Evolutionary conservation across 495 filamentous ascomycete species (phyloP), one percentile per base, ranked within the genome.

Genomic region (Trichoderma reesei): DNA sequence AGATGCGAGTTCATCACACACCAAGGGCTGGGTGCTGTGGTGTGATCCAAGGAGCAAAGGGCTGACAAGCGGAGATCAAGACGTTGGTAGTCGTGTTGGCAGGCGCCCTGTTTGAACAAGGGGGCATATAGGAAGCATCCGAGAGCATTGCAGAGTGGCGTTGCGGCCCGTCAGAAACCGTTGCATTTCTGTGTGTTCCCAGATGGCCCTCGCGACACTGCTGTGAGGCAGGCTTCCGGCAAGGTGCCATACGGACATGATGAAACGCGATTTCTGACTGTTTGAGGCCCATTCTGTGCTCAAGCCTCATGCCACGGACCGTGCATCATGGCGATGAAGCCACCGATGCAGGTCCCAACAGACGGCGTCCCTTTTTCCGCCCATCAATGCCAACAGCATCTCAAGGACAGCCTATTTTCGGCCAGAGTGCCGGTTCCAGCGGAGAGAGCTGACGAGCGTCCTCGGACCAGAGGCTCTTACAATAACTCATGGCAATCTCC

Each of bases 351-450:
- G 64, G 62, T 61, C 65, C 65, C 63, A 69, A 54, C 76, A 75
- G 70, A 69, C 75, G 34, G 11, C 75, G 64, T 72, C 68, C 68
- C 75, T 74, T 74, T 72, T 70, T 71, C 65, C 60, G n/a, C 70
- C 64, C 56, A 48, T 54, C 51, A 63, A 65, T 62, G 66, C 70
- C 61, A 63, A 65, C 60, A 63, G 72, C 78, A 76, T 75, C 76
- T 37, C 74, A 71, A 76, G 68, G 69, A 77, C 79, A 71, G 76
- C 73, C 78, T 74, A 68, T 68, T 59, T 11, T 66, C 76, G 79
- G 83, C 80, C 84, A 85, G 78, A 85, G 83, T 80, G 74, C 77
- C 60, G 73, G 67, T 82, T 75, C 84, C 85, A 87, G 85, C 74
- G 76, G 72, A 67, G 67, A 69, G 67, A 72, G 79, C 81, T 77